Conservation (phyloP, 164 flowering plant genomes). For the Kingdonia uniflora region DNA sequence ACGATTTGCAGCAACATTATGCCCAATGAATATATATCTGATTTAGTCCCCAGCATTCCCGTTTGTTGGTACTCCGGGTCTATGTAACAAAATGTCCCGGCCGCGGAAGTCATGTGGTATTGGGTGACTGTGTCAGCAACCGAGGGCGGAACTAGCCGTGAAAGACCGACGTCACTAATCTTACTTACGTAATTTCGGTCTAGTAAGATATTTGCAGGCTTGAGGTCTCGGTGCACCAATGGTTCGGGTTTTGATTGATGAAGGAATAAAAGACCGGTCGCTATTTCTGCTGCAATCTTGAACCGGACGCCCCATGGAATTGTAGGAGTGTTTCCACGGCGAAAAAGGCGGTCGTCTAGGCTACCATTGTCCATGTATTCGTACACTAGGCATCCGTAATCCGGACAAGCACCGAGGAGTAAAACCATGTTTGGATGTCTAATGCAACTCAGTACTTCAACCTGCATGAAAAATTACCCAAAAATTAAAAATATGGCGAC, state of each 20-base stretch:
- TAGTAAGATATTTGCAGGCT: constrained; percentile 89
- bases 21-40: constrained; percentile 87
- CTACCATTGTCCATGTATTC: constrained; percentile 94
- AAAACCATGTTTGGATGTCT: constrained; percentile 85
- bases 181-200: constrained; percentile 76
- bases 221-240: constrained; percentile 82
- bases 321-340: constrained; percentile 36
- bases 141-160: constrained; percentile 21
- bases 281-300: constrained; percentile 87
- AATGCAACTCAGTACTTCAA: constrained; percentile 66
- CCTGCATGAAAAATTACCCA: constrained; percentile 26
- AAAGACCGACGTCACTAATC: constrained; percentile 85
- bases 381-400: constrained; percentile 73
- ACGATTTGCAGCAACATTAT: constrained; percentile 74
- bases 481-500: not conserved
- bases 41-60: constrained; percentile 58
- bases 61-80: constrained; percentile 95
- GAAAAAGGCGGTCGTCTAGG: constrained; percentile 54
- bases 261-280: constrained; percentile 67
- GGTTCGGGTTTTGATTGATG: constrained; percentile 73
- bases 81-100: constrained; percentile 78
- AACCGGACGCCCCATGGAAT: constrained; percentile 74
- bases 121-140: constrained; percentile 28
- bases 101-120: constrained; percentile 16
- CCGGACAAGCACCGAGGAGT: constrained; percentile 86